Conservation (phyloP, 2,329 filamentous ascomycete genomes). For the Coleophoma eucalyptorum region DNA sequence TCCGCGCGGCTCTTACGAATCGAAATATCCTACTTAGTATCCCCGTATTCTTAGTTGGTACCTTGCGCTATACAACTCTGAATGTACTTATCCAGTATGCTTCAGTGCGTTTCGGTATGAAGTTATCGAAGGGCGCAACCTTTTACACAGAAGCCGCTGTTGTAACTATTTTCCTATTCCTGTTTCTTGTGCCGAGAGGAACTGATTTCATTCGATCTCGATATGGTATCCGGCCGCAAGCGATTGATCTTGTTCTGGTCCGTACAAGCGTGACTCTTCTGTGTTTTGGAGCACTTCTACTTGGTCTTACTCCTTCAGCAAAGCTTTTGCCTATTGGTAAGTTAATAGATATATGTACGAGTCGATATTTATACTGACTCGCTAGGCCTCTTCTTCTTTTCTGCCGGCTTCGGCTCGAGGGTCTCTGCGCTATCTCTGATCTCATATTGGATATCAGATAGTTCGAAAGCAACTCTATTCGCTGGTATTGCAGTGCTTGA, state of each 20-base stretch:
- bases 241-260: slow-evolving; percentile 21
- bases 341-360: neutral
- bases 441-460: slow-evolving; percentile 20
- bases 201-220: slow-evolving; percentile 12
- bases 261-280: slow-evolving; percentile 19
- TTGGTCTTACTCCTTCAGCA: slow-evolving; percentile 15
- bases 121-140: slow-evolving; percentile 22
- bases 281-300: slow-evolving; percentile 18
- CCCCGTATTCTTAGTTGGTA: slow-evolving; percentile 25
- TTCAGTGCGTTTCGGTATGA: slow-evolving; percentile 20
- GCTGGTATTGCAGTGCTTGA: slow-evolving; percentile 24
- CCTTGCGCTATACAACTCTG: slow-evolving; percentile 24
- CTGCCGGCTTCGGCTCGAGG: slow-evolving; percentile 23
- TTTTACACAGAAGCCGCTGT: slow-evolving; percentile 26
- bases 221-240: slow-evolving; percentile 12
- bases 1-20: slow-evolving; percentile 10
- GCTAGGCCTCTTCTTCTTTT: slow-evolving; percentile 22
- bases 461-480: slow-evolving; percentile 21
- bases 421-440: slow-evolving; percentile 23
- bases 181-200: slow-evolving; percentile 20
- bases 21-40: slow-evolving; percentile 17
- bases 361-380: neutral
- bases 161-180: slow-evolving; percentile 24
- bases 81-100: slow-evolving; percentile 26
- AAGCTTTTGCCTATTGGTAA: slow-evolving; percentile 19